These are phyloP conservation scores for Hypomontagnella submonticulosa DNA, from an alignment of 495 filamentous ascomycete species.

Conservation along the genomic window DNA sequence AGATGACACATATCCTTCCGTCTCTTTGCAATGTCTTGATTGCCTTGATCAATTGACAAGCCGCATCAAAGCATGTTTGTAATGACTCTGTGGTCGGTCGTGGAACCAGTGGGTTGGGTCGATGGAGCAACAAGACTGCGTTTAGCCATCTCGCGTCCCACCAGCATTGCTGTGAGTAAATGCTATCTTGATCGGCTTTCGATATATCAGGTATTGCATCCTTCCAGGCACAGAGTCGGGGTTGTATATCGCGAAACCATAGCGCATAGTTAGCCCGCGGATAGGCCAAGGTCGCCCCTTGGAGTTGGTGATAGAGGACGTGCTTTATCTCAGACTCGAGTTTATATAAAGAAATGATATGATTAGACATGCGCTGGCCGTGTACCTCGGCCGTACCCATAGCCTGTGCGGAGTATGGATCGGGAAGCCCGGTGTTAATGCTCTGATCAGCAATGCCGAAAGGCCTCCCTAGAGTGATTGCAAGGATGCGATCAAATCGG, in stretches of 20 bases:
- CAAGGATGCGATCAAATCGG: constrained; percentile 42
- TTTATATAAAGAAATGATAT: constrained; percentile 33
- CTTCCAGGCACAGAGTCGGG: constrained; percentile 41
- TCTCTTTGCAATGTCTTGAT: constrained; percentile 44
- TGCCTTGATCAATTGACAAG: constrained; percentile 39
- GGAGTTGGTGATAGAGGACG: constrained; percentile 37
- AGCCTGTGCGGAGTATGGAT: constrained; percentile 33
- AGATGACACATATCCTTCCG: constrained; percentile 38
- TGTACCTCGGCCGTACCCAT: constrained; percentile 33
- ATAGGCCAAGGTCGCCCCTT: constrained; percentile 36
- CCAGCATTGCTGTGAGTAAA: constrained; percentile 40
- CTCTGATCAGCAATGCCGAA: constrained; percentile 45
- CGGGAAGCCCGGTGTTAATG: constrained; percentile 29
- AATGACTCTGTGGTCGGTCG: constrained; percentile 32
- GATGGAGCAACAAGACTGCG: constrained; percentile 38
- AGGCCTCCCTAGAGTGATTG: constrained; percentile 41
- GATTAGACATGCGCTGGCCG: constrained; percentile 39
- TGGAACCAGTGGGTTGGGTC: constrained; percentile 39
- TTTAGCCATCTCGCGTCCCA: constrained; percentile 45
- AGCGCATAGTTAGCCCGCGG: constrained; percentile 39
- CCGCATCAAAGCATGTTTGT: constrained; percentile 37
- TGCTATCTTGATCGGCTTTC: constrained; percentile 39
- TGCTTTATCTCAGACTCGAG: constrained; percentile 46
- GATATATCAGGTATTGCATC: constrained; percentile 36
- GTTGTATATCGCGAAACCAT: constrained; percentile 44